Percentiles rank a stretch among this genome's conserved stretches.
These are phyloP conservation scores for Jacaranda copaia DNA, from an alignment of 257 asterid genomes.

Conservation along the genomic window DNA sequence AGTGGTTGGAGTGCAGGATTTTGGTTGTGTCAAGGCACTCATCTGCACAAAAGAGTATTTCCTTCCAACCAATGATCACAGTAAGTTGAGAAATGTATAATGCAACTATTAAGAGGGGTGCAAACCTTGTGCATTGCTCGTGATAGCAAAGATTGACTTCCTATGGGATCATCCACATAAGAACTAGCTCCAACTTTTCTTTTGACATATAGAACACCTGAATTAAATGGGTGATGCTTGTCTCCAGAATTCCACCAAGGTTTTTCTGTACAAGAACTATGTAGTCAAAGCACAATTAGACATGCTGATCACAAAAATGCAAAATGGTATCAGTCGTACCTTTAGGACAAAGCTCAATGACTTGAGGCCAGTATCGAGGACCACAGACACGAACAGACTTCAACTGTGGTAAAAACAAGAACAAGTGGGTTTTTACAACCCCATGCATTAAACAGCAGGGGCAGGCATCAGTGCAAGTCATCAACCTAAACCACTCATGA, in stretches of 20 bases:
- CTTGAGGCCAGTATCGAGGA: conserved; percentile 99
- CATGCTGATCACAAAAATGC: conserved; percentile 22
- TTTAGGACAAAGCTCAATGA: conserved; percentile 79
- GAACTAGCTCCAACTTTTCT: conserved; percentile 98
- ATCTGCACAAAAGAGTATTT: conserved; percentile 57
- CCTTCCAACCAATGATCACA: conserved; percentile 33
- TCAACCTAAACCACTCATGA: conserved; percentile 27
- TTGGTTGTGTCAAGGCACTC: conserved; percentile 69
- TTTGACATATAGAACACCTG: conserved; percentile 87
- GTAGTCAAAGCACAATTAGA: conserved; percentile 29
- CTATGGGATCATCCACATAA: conserved; percentile 94
- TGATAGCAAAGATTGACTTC: conserved; percentile 92
- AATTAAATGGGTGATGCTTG: conserved; percentile 79
- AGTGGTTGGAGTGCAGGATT: conserved; percentile 46
- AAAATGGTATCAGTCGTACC: conserved; percentile 52
- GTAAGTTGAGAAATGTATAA: conserved; percentile 24
- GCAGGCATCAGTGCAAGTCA: not conserved
- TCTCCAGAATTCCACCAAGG: conserved; percentile 95
- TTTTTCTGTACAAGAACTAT: conserved; percentile 64
- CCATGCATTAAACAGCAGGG: conserved; percentile 16
- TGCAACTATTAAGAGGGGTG: conserved; percentile 23
- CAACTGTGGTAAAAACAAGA: conserved; percentile 59
- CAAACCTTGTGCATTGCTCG: conserved; percentile 95
- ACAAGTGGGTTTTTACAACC: conserved; percentile 29
- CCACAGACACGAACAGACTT: conserved; percentile 97